These are phyloP conservation scores for Arthrobotrys musiformis DNA, from an alignment of 2,329 filamentous ascomycete genomes.

Conservation along the genomic window DNA sequence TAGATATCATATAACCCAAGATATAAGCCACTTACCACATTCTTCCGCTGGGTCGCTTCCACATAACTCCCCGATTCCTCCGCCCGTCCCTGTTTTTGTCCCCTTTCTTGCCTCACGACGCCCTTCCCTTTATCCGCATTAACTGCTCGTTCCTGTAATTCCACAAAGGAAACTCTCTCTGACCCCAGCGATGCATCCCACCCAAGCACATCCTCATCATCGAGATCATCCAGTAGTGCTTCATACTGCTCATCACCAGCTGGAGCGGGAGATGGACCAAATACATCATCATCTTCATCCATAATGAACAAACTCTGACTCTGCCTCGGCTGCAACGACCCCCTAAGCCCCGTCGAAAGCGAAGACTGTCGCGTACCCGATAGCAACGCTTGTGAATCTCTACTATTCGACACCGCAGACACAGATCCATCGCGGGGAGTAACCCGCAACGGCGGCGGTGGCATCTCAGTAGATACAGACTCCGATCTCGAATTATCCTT, in stretches of 20 bases:
- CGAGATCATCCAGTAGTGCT: slow-evolving; percentile 40
- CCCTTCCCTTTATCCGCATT: slow-evolving; percentile 29
- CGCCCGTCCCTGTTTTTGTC: not conserved
- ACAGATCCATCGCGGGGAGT: slow-evolving; percentile 32
- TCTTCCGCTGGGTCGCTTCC: slow-evolving; percentile 37
- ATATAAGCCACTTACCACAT: slow-evolving; percentile 37
- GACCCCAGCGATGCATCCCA: slow-evolving; percentile 51
- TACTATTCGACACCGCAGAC: slow-evolving; percentile 26
- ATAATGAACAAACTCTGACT: slow-evolving; percentile 53
- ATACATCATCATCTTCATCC: slow-evolving; percentile 51
- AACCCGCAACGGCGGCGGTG: slow-evolving; percentile 40
- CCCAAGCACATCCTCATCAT: slow-evolving; percentile 50
- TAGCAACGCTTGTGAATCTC: slow-evolving; percentile 7
- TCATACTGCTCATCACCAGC: slow-evolving; percentile 40
- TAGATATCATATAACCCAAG: not conserved
- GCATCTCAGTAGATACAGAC: slow-evolving; percentile 32
- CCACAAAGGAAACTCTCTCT: slow-evolving; percentile 43
- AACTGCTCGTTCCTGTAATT: slow-evolving; percentile 44
- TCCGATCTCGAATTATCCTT: not conserved
- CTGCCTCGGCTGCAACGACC: slow-evolving; percentile 32
- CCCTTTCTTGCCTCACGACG: not conserved
- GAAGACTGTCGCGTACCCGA: slow-evolving; percentile 29
- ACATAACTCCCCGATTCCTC: slow-evolving; percentile 46
- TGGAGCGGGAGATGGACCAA: slow-evolving; percentile 27
- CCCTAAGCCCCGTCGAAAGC: slow-evolving; percentile 17